Conservation (phyloP, 768 basidiomycete genomes). For the Sarcodon aspratus region DNA sequence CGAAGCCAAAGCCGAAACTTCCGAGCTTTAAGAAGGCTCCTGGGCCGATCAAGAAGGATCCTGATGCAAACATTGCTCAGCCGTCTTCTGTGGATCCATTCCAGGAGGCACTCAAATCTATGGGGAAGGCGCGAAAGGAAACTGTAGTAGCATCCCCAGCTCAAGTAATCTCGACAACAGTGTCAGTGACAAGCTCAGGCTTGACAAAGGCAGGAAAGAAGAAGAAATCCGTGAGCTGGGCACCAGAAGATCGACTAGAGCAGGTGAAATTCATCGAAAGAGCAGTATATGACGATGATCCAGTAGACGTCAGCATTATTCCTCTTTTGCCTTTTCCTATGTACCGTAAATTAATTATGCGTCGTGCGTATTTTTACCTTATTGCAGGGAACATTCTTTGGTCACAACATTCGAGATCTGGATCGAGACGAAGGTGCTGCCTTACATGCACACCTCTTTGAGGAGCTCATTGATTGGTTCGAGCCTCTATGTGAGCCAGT, state of each 20-base stretch:
- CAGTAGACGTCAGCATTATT: slow-evolving; percentile 63
- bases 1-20: slow-evolving; percentile 73
- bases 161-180: slow-evolving; percentile 3
- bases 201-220: slow-evolving; percentile 35
- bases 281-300: slow-evolving; percentile 85
- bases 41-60: slow-evolving; percentile 35
- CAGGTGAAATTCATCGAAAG: slow-evolving; percentile 71
- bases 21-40: slow-evolving; percentile 82
- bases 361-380: slow-evolving; percentile 18
- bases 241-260: slow-evolving; percentile 63
- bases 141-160: slow-evolving; percentile 45
- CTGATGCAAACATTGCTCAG: slow-evolving; percentile 52
- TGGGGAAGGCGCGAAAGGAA: slow-evolving; percentile 58
- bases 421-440: slow-evolving; percentile 84
- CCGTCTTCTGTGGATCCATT: slow-evolving; percentile 74
- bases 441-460: slow-evolving; percentile 71
- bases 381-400: slow-evolving; percentile 59
- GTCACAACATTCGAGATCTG: slow-evolving; percentile 72
- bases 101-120: slow-evolving; percentile 70
- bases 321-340: slow-evolving; percentile 25
- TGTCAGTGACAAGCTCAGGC: slow-evolving; percentile 15
- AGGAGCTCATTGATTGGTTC: slow-evolving; percentile 79
- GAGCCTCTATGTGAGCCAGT: slow-evolving; percentile 64
- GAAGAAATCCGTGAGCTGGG: slow-evolving; percentile 75
- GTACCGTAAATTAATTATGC: slow-evolving; percentile 41